These are phyloP conservation scores for Melampsora americana DNA, from an alignment of 1,284 basidiomycete genomes.

Conservation along the genomic window DNA sequence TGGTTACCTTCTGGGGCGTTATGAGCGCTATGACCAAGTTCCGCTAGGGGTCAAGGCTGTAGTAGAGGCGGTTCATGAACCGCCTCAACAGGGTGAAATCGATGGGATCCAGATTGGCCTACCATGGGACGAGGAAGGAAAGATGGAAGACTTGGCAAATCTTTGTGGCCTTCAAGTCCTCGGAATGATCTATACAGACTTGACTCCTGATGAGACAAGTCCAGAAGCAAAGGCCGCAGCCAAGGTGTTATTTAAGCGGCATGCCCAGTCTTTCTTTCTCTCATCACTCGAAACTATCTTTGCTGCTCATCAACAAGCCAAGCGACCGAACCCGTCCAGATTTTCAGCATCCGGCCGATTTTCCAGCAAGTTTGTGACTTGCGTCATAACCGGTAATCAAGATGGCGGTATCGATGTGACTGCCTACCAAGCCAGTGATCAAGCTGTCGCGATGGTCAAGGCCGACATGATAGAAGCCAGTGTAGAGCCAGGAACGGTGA, in stretches of 20 bases:
- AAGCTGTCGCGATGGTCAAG: conserved; percentile 93
- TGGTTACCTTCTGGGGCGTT: conserved; percentile 88
- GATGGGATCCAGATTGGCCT: conserved; percentile 86
- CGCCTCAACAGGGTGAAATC: conserved; percentile 89
- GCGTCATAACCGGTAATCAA: conserved; percentile 83
- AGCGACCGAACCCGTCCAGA: conserved; percentile 71
- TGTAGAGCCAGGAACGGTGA: conserved; percentile 73
- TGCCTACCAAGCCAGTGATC: conserved; percentile 86
- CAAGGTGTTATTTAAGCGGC: conserved; percentile 93
- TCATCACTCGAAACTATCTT: conserved; percentile 91
- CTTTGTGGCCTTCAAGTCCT: conserved; percentile 71
- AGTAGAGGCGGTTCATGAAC: conserved; percentile 95
- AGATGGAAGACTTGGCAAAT: conserved; percentile 69
- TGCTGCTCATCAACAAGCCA: conserved; percentile 77
- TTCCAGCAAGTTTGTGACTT: conserved; percentile 87
- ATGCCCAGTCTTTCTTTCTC: conserved; percentile 86
- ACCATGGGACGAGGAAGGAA: conserved; percentile 88
- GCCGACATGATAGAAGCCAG: conserved; percentile 98
- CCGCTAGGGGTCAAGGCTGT: conserved; percentile 99
- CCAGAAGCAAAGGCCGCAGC: conserved; percentile 61
- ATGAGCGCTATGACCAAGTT: conserved; percentile 88
- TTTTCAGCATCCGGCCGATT: conserved; percentile 79
- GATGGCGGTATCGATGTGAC: conserved; percentile 86
- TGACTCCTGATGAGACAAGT: conserved; percentile 64
- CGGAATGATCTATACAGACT: conserved; percentile 94